Conservation (phyloP, 805 yeast species). For the Pichia gijzeniarum region DNA sequence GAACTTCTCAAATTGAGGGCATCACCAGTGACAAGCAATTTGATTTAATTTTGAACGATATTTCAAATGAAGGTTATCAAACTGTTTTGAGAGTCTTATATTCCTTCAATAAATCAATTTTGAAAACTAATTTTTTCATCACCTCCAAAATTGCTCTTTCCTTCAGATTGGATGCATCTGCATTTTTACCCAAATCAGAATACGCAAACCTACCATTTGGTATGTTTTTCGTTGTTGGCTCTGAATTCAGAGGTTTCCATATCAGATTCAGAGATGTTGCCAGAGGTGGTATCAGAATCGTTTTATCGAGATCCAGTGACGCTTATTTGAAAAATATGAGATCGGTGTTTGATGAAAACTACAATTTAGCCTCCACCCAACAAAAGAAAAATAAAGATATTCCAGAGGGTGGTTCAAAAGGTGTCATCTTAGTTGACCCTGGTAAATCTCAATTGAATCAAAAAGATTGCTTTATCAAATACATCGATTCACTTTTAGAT, state of each 20-base stretch:
- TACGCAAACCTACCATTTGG: slow-evolving; percentile 93
- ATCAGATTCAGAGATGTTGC: slow-evolving; percentile 95
- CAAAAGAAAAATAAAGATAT: slow-evolving; percentile 96
- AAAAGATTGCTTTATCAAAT: slow-evolving; percentile 81
- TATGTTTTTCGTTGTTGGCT: slow-evolving; percentile 92
- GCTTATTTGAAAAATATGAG: slow-evolving; percentile 80
- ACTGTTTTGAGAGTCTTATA: slow-evolving; percentile 71
- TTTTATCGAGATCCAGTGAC: slow-evolving; percentile 77
- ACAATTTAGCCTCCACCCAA: slow-evolving; percentile 91
- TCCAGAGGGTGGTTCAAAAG: slow-evolving; percentile 98
- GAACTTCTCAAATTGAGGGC: slow-evolving; percentile 71
- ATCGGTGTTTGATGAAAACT: slow-evolving; percentile 91
- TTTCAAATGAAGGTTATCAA: slow-evolving; percentile 75
- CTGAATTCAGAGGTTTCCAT: slow-evolving; percentile 96
- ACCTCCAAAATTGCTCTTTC: slow-evolving; percentile 94
- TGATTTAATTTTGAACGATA: slow-evolving; percentile 55
- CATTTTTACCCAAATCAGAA: slow-evolving; percentile 73
- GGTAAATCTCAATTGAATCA: slow-evolving; percentile 74
- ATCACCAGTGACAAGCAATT: slow-evolving; percentile 73
- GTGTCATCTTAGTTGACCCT: slow-evolving; percentile 78
- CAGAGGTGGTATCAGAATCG: slow-evolving; percentile 96
- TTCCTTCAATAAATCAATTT: slow-evolving; percentile 75
- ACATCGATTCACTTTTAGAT: slow-evolving; percentile 86
- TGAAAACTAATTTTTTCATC: slow-evolving; percentile 90
- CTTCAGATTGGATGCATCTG: slow-evolving; percentile 80